Conservation (phyloP, 164 flowering plant genomes). For the Cinnamomum micranthum region DNA sequence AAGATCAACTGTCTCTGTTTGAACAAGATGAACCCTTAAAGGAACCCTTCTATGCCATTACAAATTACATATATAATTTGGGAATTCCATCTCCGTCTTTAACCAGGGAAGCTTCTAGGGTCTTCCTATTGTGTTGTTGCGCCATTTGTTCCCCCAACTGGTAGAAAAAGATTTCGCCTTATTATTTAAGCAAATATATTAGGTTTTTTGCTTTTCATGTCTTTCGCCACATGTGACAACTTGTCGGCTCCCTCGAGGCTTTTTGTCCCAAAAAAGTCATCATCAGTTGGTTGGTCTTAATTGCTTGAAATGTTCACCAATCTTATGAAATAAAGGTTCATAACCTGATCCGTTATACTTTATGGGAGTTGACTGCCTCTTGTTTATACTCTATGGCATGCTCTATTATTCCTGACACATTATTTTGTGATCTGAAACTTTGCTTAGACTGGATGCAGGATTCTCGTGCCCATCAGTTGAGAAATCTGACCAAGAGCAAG, state of each 20-base stretch:
- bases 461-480: conserved; percentile 27
- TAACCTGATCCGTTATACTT: background rate
- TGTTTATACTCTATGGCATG: background rate
- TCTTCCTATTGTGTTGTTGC: background rate
- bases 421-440: conserved; percentile 40
- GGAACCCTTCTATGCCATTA: background rate
- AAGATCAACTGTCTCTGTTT: too few species aligned
- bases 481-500: conserved; percentile 20
- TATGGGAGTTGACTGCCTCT: background rate
- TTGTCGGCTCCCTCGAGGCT: background rate
- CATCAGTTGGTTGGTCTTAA: background rate
- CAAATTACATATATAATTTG: background rate
- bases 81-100: background rate
- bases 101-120: background rate
- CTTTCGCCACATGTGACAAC: background rate
- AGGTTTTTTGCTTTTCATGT: background rate
- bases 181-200: background rate
- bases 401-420: background rate
- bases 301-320: background rate
- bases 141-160: background rate
- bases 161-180: background rate
- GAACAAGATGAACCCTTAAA: too few species aligned
- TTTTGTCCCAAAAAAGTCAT: background rate
- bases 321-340: background rate
- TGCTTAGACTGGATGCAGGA: conserved; percentile 69